Conservation (phyloP, 2,329 filamentous ascomycete species). For the Colletotrichum sp. region DNA sequence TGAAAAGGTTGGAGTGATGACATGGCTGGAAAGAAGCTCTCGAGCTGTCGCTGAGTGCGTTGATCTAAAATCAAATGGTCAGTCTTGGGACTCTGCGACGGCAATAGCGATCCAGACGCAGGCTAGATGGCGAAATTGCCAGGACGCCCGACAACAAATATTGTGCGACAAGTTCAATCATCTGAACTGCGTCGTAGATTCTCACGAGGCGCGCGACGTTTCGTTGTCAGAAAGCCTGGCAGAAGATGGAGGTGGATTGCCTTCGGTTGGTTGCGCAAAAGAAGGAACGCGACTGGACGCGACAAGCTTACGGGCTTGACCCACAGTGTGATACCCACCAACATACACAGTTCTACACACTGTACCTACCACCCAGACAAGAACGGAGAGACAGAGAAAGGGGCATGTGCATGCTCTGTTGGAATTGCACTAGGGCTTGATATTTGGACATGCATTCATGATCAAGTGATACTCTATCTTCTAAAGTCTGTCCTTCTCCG, state of each 20-base stretch:
- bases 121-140: neutral
- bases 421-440: neutral
- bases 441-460: neutral
- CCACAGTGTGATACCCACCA: neutral
- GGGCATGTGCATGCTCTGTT: neutral
- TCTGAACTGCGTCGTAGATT: neutral
- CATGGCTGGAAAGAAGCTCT: neutral
- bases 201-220: neutral
- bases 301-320: neutral
- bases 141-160: neutral
- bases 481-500: conserved; percentile 54
- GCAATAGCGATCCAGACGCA: neutral
- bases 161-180: neutral
- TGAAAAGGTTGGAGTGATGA: neutral
- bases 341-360: neutral
- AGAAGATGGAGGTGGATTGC: neutral
- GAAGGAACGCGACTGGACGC: neutral
- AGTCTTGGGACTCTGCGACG: neutral
- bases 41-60: neutral
- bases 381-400: neutral
- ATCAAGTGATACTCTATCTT: neutral
- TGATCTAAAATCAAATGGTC: neutral
- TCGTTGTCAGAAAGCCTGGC: neutral
- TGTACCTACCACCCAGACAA: neutral
- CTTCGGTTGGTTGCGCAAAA: neutral